Percentiles rank a stretch among this genome's conserved stretches.
These are phyloP conservation scores for Aureobasidium sp. DNA, from an alignment of 2,329 filamentous ascomycete species.

Conservation along the genomic window DNA sequence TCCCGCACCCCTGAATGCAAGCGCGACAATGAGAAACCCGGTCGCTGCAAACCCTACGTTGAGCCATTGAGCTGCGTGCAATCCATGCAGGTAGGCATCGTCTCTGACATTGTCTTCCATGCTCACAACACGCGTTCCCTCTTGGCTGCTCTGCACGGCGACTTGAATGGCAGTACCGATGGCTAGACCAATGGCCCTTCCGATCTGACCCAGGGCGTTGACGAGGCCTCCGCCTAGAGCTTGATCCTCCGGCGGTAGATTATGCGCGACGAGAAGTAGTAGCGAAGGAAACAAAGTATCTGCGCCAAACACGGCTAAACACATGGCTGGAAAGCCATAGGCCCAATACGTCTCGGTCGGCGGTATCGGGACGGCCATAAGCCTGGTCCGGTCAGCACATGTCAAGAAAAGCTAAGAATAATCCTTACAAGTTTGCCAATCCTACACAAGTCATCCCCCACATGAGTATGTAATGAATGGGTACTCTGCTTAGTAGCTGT, in stretches of 20 bases:
- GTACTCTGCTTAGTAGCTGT: slow-evolving; percentile 48
- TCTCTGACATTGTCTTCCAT: slow-evolving; percentile 12
- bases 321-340: slow-evolving; percentile 58
- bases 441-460: slow-evolving; percentile 50
- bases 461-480: slow-evolving; percentile 49
- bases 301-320: slow-evolving; percentile 55
- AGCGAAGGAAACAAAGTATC: slow-evolving; percentile 60
- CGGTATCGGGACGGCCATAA: slow-evolving; percentile 58
- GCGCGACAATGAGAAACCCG: slow-evolving; percentile 26
- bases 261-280: slow-evolving; percentile 56
- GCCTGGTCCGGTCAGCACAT: slow-evolving; percentile 15
- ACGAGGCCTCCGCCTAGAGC: slow-evolving; percentile 60
- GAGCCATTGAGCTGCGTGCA: slow-evolving; percentile 33
- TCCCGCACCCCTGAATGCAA: slow-evolving; percentile 24
- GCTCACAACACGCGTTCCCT: slow-evolving; percentile 27
- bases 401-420: background rate
- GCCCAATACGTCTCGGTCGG: slow-evolving; percentile 57
- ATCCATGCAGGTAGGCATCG: slow-evolving; percentile 27
- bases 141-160: slow-evolving; percentile 36
- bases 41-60: slow-evolving; percentile 29
- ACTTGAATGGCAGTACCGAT: slow-evolving; percentile 58
- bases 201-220: slow-evolving; percentile 58
- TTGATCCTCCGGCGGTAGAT: slow-evolving; percentile 55
- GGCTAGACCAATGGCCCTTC: slow-evolving; percentile 57
- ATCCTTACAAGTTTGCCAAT: slow-evolving; percentile 39